Conservation (phyloP, 768 basidiomycete species). For the Hericium alpestre region DNA sequence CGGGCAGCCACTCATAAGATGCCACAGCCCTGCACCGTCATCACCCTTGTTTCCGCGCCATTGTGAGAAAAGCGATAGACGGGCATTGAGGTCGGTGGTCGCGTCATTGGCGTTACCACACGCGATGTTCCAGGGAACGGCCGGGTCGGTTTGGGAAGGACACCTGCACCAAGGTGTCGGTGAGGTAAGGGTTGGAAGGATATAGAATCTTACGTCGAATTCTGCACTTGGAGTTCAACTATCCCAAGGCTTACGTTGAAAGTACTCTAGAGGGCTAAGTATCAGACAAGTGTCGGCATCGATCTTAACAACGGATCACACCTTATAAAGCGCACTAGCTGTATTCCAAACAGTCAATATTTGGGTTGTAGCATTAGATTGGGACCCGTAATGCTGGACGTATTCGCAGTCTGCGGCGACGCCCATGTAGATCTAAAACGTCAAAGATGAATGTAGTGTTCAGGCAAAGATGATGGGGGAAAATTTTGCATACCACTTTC, state of each 20-base stretch:
- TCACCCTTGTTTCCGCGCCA: constrained; percentile 68
- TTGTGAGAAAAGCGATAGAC: constrained; percentile 68
- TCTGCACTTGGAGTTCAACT: constrained; percentile 65
- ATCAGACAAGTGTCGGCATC: constrained; percentile 9
- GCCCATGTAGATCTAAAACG: constrained; percentile 58
- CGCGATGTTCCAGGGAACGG: constrained; percentile 64
- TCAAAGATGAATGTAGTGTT: neutral
- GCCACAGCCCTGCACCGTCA: constrained; percentile 80
- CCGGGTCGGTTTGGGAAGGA: constrained; percentile 40
- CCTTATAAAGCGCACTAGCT: constrained; percentile 66
- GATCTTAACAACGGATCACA: constrained; percentile 12
- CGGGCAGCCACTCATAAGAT: constrained; percentile 77
- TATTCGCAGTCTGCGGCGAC: constrained; percentile 85
- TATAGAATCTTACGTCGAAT: constrained; percentile 29
- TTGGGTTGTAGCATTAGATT: constrained; percentile 57
- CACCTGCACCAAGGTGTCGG: constrained; percentile 32
- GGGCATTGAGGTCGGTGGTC: constrained; percentile 44
- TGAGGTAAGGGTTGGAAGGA: neutral
- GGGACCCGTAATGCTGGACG: constrained; percentile 48
- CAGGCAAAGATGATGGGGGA: neutral
- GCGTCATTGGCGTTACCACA: constrained; percentile 32
- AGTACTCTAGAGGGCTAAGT: constrained; percentile 32
- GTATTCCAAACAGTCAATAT: constrained; percentile 75
- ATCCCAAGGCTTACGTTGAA: constrained; percentile 85
- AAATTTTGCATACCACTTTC: constrained; percentile 42